These are phyloP conservation scores for Dactylella cylindrospora DNA, from an alignment of 2,329 filamentous ascomycete species.

Conservation along the genomic window DNA sequence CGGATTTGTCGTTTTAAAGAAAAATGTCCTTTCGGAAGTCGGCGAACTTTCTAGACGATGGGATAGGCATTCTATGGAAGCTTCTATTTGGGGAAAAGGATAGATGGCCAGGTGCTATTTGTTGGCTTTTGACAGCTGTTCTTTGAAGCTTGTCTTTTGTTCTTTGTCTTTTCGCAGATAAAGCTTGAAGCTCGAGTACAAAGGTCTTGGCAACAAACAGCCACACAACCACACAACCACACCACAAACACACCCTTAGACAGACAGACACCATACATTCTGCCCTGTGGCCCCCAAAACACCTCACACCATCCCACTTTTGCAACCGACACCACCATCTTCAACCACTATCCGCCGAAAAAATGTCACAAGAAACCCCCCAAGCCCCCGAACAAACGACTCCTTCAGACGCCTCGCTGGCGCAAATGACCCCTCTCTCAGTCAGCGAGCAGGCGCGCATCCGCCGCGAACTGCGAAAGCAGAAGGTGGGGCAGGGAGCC, in stretches of 20 bases:
- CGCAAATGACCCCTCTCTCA: slow-evolving; percentile 46
- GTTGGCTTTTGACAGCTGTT: too few species aligned
- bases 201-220: slow-evolving; percentile 12
- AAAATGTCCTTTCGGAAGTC: too few species aligned
- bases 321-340: slow-evolving; percentile 4
- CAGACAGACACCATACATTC: background rate
- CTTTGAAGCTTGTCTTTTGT: background rate
- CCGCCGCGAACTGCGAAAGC: slow-evolving; percentile 75
- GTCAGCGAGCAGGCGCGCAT: slow-evolving; percentile 68
- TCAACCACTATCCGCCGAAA: background rate
- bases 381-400: slow-evolving; percentile 29
- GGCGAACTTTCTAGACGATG: slow-evolving; percentile 30
- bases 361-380: slow-evolving; percentile 39
- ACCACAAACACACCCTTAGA: background rate
- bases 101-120: too few species aligned
- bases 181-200: background rate
- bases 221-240: background rate
- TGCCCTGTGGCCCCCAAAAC: slow-evolving; percentile 1
- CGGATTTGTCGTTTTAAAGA: too few species aligned
- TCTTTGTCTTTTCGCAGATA: slow-evolving; percentile 7
- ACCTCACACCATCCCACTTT: background rate
- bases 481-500: slow-evolving; percentile 73
- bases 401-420: slow-evolving; percentile 36
- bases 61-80: too few species aligned
- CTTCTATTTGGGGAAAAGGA: too few species aligned